A percentile compares a stretch with the other conserved stretches of the same genome.
Evolutionary conservation across 352 stramenopile genomes (phyloP).

Genomic region (Phytophthora meadii): DNA sequence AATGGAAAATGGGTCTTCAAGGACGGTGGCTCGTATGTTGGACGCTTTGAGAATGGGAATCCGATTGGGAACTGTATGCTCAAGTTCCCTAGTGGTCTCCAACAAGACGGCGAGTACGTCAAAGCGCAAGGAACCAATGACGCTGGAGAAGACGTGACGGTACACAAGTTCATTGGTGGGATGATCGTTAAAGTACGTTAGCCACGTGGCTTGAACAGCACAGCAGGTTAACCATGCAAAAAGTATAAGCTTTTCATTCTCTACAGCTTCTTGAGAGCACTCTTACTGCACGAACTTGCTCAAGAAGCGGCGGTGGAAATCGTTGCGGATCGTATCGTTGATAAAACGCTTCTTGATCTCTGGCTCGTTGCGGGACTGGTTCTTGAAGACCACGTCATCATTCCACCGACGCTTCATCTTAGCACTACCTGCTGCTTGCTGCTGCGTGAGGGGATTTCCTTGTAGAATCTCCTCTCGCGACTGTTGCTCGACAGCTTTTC

Average conservation of each 20-base stretch:
- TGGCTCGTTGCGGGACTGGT: conserved; percentile 95
- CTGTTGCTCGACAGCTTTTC: conserved; percentile 79
- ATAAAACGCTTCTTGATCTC: conserved; percentile 98
- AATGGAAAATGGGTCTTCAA: conserved; percentile 94
- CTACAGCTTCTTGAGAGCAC: background rate
- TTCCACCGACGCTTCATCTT: conserved; percentile 98
- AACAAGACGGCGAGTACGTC: conserved; percentile 88
- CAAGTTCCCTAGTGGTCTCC: conserved; percentile 87
- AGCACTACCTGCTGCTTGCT: conserved; percentile 43
- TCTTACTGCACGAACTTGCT: conserved; percentile 95
- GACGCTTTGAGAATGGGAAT: conserved; percentile 85
- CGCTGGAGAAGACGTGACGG: conserved; percentile 52
- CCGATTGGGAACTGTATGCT: conserved; percentile 90
- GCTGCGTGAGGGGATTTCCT: conserved; percentile 93
- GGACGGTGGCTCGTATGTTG: conserved; percentile 82
- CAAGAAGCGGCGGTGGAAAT: conserved; percentile 99
- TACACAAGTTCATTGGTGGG: conserved; percentile 77
- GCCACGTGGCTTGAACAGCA: background rate
- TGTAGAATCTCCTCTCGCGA: conserved; percentile 93
- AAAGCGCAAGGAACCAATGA: conserved; percentile 57
- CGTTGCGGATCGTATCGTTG: conserved; percentile 99
- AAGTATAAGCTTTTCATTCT: conserved; percentile 32
- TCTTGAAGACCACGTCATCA: conserved; percentile 99
- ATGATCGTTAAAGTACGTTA: conserved; percentile 78
- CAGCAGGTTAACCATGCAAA: conserved; percentile 26